Base-by-base conservation (phyloP, 2,329 filamentous ascomycete genomes). In the Neocucurbitaria cava region DNA sequence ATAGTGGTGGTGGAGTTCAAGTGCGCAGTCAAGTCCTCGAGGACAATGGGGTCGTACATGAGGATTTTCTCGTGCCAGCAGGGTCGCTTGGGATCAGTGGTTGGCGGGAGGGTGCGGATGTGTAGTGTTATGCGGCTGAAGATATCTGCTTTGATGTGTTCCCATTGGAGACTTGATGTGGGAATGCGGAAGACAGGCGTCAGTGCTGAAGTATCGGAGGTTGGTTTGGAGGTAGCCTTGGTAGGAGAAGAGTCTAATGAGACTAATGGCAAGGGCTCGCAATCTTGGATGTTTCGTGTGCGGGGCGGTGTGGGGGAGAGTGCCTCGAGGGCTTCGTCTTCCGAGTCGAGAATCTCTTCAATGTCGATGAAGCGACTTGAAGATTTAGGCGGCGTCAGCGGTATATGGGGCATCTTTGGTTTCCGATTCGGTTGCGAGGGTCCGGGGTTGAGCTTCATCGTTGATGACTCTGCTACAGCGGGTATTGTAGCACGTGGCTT, bases 41-140 rank as follows among this genome's bases (percentile, higher is more conserved):
- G 76, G 1, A 95, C 83, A 39, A 99, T 89, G 0, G 94, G 92
- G 66, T 98, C 93, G 71, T 96, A 98, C 72, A 98, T 85, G 5
- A 98, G 80, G 42, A 99, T 97, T 77, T 92, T 96, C 76, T 98
- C 92, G 65, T 96, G 83, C 91, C 93, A 98, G 2, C 86, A 92
- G 2, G 81, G 82, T 2, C 72, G 68, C 5, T 66, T 72, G 6
- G 73, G 70, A 52, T 82, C 71, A 2, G 56, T 62, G 8, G 72
- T 75, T 2, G 75, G 74, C 5, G 75, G 77, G 24, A 81, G 76
- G 6, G 72, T 69, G 33, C 76, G 80, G 31, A 87, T 74, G 2
- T 80, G 78, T 10, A 72, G 64, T 5, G 81, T 82, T 46, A 87
- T 84, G 30, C 74, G 70, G 0, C 69, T 65, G 55, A 79, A 81